Percentiles rank a stretch among this genome's conserved stretches.
These are phyloP conservation scores for Guillardia theta DNA, from an alignment of 78 protist species.

Conservation along the genomic window DNA sequence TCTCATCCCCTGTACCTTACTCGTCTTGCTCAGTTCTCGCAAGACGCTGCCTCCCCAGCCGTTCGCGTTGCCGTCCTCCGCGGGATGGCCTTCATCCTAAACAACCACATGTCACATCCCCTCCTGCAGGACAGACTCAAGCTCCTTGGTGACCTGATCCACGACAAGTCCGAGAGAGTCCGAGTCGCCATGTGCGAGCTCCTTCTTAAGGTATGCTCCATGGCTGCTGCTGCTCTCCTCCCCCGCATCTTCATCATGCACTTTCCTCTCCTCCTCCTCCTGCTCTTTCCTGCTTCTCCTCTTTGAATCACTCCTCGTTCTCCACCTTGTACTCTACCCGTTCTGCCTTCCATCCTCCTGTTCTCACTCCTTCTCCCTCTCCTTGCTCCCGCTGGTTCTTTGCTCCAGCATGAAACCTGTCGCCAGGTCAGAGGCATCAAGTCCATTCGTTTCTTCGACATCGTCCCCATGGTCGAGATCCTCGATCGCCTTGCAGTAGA, in stretches of 20 bases:
- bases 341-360: not conserved
- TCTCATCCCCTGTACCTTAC: too few species aligned
- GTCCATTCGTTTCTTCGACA: slow-evolving; percentile 15
- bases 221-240: not conserved
- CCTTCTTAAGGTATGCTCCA: slow-evolving; percentile 27
- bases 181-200: slow-evolving; percentile 63
- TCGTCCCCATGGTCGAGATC: not conserved
- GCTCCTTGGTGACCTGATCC: slow-evolving; percentile 42
- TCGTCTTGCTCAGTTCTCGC: too few species aligned
- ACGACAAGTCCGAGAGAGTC: slow-evolving; percentile 69
- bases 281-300: not conserved
- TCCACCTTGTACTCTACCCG: not conserved
- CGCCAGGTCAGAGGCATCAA: not conserved
- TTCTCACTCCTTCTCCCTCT: not conserved
- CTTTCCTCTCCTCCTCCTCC: not conserved
- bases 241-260: not conserved
- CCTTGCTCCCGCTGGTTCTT: not conserved
- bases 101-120: slow-evolving; percentile 56
- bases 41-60: slow-evolving; percentile 45
- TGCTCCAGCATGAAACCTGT: not conserved
- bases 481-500: slow-evolving; percentile 14
- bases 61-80: slow-evolving; percentile 61
- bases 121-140: slow-evolving; percentile 49
- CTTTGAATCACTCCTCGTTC: not conserved
- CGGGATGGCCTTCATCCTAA: slow-evolving; percentile 50